Evolutionary conservation across 2,329 filamentous ascomycete species (phyloP).

Genomic region (Fusarium pseudonygamai): DNA sequence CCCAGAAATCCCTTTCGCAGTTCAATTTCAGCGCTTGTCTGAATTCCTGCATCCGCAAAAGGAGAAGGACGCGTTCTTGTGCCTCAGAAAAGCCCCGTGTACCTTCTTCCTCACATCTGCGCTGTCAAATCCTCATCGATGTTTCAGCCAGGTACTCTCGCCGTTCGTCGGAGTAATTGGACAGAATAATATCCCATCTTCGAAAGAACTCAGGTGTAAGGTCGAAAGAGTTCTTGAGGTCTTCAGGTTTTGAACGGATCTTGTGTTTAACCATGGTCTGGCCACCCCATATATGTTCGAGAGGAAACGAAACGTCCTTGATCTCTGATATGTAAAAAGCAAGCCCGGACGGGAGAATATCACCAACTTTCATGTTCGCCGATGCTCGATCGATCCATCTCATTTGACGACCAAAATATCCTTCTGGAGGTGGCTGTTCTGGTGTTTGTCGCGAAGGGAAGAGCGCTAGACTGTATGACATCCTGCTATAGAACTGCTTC

Average conservation of each 20-base stretch:
- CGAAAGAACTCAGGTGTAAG: background rate
- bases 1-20: background rate
- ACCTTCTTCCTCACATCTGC: background rate
- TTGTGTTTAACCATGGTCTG: background rate
- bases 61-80: background rate
- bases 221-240: accelerated
- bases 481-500: background rate
- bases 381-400: background rate
- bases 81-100: accelerated
- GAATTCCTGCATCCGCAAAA: background rate
- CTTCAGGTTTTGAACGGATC: too few relatives aligned
- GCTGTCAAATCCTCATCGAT: background rate
- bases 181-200: background rate
- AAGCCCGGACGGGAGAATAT: background rate
- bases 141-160: background rate
- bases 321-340: background rate
- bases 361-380: accelerated
- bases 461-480: background rate
- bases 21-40: background rate
- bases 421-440: accelerated
- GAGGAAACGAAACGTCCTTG: too few relatives aligned
- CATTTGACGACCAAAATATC: background rate
- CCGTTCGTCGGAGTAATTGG: accelerated
- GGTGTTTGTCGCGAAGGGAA: background rate
- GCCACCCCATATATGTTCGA: background rate